Evolutionary conservation across 1,139 yeast species (phyloP).

Genomic region (Hyphopichia fennica): DNA sequence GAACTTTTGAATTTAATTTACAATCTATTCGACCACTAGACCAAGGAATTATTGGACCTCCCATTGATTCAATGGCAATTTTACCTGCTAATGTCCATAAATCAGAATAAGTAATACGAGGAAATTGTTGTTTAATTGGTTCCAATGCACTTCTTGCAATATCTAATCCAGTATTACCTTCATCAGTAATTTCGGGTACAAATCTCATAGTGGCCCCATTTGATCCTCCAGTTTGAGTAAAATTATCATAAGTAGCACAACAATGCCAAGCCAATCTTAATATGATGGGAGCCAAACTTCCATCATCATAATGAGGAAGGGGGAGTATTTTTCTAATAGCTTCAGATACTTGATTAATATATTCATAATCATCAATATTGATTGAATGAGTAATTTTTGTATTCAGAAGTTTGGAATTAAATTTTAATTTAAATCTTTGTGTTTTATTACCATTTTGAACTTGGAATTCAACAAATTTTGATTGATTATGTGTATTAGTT

Average conservation of each 20-base stretch:
- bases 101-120: slow-evolving; percentile 64
- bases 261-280: slow-evolving; percentile 73
- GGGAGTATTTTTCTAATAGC: slow-evolving; percentile 16
- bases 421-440: too few species aligned
- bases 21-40: slow-evolving; percentile 64
- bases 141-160: slow-evolving; percentile 56
- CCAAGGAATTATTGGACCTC: slow-evolving; percentile 62
- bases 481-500: too few species aligned
- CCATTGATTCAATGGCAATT: slow-evolving; percentile 59
- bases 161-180: slow-evolving; percentile 61
- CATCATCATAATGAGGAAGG: slow-evolving; percentile 50
- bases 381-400: slow-evolving; percentile 8
- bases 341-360: slow-evolving; percentile 12
- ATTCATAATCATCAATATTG: slow-evolving; percentile 7
- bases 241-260: slow-evolving; percentile 61
- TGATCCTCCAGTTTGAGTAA: slow-evolving; percentile 61
- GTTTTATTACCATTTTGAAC: too few species aligned
- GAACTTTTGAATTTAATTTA: slow-evolving; percentile 48
- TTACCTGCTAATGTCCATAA: slow-evolving; percentile 68
- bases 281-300: slow-evolving; percentile 63
- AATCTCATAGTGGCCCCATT: slow-evolving; percentile 69
- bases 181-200: slow-evolving; percentile 46
- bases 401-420: background rate
- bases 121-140: slow-evolving; percentile 55
- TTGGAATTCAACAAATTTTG: too few species aligned